Evolutionary conservation across 169 alveolate species (phyloP).

Genomic region (Eimeria necatrix): DNA sequence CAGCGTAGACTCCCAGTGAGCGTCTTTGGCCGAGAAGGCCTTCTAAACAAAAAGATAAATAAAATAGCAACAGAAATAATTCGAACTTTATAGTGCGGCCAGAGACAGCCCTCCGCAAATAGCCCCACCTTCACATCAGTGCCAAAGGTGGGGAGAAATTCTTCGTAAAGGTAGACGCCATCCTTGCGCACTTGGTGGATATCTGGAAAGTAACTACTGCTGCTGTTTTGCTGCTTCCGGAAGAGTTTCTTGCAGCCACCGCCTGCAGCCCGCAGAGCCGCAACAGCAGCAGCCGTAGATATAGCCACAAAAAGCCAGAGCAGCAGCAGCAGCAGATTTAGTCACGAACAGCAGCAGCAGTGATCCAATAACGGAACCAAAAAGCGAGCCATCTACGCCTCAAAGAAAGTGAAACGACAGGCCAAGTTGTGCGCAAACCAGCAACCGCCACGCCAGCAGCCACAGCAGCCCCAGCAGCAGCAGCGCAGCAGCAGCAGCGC

Average conservation of each 20-base stretch:
- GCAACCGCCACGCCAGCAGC: neutral
- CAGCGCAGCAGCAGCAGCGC: neutral
- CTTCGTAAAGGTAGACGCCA: slow-evolving; percentile 96
- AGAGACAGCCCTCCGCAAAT: neutral
- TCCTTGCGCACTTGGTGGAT: slow-evolving; percentile 92
- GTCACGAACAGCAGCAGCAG: neutral
- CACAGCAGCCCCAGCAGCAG: neutral
- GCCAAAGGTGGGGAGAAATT: slow-evolving; percentile 97
- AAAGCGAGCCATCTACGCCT: no score
- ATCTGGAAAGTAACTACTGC: slow-evolving; percentile 91
- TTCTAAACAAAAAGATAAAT: neutral
- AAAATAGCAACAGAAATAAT: no score
- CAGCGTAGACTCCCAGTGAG: no score
- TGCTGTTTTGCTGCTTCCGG: slow-evolving; percentile 93
- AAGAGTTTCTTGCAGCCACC: slow-evolving; percentile 87
- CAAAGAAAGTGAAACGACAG: no score
- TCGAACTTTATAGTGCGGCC: neutral
- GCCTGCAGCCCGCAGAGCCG: neutral
- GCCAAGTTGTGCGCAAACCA: neutral
- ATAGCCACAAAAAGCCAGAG: neutral
- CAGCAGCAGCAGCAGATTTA: neutral
- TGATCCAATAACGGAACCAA: neutral
- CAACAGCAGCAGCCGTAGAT: neutral
- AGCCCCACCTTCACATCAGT: slow-evolving; percentile 96
- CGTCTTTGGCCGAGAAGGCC: neutral